Evolutionary conservation across 1,139 yeast genomes (phyloP).

Genomic region (Yamadazyma triangularis): DNA sequence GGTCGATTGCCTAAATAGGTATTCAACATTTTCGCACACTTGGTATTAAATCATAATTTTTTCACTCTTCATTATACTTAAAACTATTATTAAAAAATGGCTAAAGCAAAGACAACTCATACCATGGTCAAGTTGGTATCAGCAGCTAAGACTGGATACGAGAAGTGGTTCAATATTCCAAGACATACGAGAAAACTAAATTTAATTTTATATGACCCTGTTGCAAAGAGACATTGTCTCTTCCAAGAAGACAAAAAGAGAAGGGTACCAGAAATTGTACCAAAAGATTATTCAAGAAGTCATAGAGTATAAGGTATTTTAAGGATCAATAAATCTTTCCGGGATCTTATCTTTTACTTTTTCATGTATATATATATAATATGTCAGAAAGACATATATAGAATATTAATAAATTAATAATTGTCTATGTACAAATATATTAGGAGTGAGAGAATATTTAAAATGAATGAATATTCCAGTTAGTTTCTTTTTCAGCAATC

Average conservation of each 20-base stretch:
- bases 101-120: constrained; percentile 40
- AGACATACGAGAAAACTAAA: constrained; percentile 76
- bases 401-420: too few species aligned
- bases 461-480: constrained; percentile 23
- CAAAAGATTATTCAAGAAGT: constrained; percentile 59
- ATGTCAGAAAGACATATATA: too few species aligned
- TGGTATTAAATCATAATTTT: constrained; percentile 1
- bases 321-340: too few species aligned
- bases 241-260: constrained; percentile 88
- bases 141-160: constrained; percentile 82
- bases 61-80: constrained; percentile 3
- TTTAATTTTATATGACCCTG: constrained; percentile 87
- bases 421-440: constrained; percentile 5
- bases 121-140: constrained; percentile 61
- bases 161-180: constrained; percentile 75
- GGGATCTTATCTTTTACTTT: neutral
- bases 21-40: too few species aligned
- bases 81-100: constrained; percentile 22
- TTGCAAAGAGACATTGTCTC: constrained; percentile 67
- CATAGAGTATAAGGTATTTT: constrained; percentile 18
- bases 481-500: constrained; percentile 14
- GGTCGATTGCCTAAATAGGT: neutral
- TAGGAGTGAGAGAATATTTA: constrained; percentile 9
- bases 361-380: too few species aligned
- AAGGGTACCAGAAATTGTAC: constrained; percentile 59